phyloP scores from a whole-genome alignment of 2,329 filamentous ascomycete genomes.

The Colletotrichum sp. region DNA sequence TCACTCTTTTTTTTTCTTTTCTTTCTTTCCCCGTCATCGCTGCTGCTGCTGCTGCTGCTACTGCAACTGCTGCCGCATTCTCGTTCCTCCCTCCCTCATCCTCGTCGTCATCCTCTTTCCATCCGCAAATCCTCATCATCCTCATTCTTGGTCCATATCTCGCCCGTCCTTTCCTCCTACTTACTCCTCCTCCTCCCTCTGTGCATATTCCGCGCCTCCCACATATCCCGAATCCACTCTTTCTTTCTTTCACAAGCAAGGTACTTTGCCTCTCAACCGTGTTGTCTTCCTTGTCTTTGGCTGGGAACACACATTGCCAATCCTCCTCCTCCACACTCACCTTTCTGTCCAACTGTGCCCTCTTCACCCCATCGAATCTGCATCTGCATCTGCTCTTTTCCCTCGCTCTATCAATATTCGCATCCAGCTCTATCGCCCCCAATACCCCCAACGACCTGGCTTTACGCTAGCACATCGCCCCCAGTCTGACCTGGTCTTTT shows the following conservation, averaged over 20 bases:
- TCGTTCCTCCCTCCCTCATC: neutral
- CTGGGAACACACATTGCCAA: neutral
- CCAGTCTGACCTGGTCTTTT: neutral
- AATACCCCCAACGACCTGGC: neutral
- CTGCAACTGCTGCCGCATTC: neutral
- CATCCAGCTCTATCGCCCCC: neutral
- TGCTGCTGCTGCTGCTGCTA: neutral
- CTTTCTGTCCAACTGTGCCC: neutral
- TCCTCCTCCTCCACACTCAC: neutral
- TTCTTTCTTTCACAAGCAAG: conserved; percentile 9
- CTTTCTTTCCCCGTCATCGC: neutral
- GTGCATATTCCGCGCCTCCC: neutral
- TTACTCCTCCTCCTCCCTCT: neutral
- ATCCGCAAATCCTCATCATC: neutral
- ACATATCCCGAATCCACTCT: conserved; percentile 1
- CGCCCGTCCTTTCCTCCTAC: neutral
- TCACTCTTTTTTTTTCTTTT: neutral
- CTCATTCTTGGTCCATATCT: neutral
- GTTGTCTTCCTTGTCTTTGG: neutral
- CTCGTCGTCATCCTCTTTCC: neutral
- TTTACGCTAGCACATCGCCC: neutral
- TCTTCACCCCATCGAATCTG: neutral
- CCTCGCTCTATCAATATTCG: neutral
- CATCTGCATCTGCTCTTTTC: neutral
- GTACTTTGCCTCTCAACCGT: neutral